Evolutionary conservation across 345 rosid species (phyloP), one percentile per base, ranked within the genome.

Genomic region (Ricinus communis): DNA sequence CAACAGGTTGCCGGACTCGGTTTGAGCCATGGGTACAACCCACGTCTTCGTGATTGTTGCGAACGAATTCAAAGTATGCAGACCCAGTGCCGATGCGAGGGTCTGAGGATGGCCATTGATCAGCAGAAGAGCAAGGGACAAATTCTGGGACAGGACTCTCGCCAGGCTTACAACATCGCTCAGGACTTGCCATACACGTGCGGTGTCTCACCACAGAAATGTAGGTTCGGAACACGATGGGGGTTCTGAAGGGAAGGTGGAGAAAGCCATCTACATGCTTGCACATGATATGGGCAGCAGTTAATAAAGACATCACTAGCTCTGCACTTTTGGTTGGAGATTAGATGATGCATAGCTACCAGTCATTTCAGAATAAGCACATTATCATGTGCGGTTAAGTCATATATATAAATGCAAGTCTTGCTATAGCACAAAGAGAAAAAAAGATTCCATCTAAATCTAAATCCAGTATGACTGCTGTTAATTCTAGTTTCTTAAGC

Each of bases 71-170:
- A 72, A 62, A 40, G 61, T 19, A 3, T 77, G 18, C 75, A 73
- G 18, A 51, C 15, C 46, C 59, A 14, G 18, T 83, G 84, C 75
- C 74, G 81, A 7, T 83, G 86, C 69, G 24, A 61, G 8, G 81
- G 74, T 13, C 72, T 82, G 11, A 36, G 54, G 71, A 54, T 64
- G 18, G 41, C 66, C 0, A 9, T 46, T 30, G 43, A 51, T 55
- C 40, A 64, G 59, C 82, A 66, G 65, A 5, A 16, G n/a, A n/a
- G n/a, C n/a, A n/a, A n/a, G 66, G 70, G 47, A 27, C 18, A 33
- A 18, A n/a, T 40, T 2, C 27, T 15, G 5, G 60, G 70, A 2
- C 8, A 31, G 62, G 25, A 70, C 45, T 15, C 60, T 3, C 21
- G 22, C 4, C 55, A 73, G 61, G 45, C 62, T 22, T 21, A 22